These are phyloP conservation scores for Corinectria fuckeliana DNA, from an alignment of 2,329 filamentous ascomycete genomes.

Conservation along the genomic window DNA sequence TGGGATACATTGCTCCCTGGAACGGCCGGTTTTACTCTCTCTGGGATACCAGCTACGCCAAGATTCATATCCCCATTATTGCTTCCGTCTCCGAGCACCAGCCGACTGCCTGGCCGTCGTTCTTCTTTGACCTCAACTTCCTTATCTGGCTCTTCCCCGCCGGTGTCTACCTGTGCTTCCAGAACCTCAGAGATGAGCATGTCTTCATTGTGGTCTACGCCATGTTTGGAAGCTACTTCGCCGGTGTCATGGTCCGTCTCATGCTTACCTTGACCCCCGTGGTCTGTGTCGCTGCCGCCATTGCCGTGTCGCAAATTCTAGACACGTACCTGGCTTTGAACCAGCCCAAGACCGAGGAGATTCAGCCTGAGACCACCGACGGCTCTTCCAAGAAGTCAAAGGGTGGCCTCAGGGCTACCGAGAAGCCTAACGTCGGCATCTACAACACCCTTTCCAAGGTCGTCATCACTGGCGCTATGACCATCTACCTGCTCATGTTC, in stretches of 20 bases:
- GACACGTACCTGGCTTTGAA: constrained; percentile 80
- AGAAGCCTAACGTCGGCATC: constrained; percentile 80
- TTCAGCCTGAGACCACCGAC: constrained; percentile 52
- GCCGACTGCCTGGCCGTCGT: constrained; percentile 97
- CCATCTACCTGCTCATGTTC: constrained; percentile 87
- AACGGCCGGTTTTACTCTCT: constrained; percentile 98
- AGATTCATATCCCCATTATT: constrained; percentile 99
- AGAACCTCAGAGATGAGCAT: constrained; percentile 90
- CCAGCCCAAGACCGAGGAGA: constrained; percentile 61
- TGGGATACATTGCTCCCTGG: constrained; percentile 96
- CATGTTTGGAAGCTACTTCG: constrained; percentile 97
- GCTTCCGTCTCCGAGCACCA: constrained; percentile 99
- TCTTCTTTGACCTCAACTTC: constrained; percentile 98
- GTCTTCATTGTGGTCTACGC: constrained; percentile 98
- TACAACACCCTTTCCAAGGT: constrained; percentile 82
- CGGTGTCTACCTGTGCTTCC: constrained; percentile 98
- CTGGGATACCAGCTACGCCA: constrained; percentile 98
- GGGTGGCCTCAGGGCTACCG: constrained; percentile 70
- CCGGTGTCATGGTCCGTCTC: constrained; percentile 98
- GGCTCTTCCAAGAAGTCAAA: constrained; percentile 60
- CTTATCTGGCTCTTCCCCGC: constrained; percentile 99
- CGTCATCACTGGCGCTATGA: constrained; percentile 74
- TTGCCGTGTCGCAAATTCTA: constrained; percentile 85
- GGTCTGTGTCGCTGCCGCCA: constrained; percentile 91
- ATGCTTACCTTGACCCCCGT: constrained; percentile 98